A percentile compares a stretch with the other conserved stretches of the same genome.
These are phyloP conservation scores for Neurospora tetraspora DNA, from an alignment of 495 filamentous ascomycete genomes.

Conservation along the genomic window DNA sequence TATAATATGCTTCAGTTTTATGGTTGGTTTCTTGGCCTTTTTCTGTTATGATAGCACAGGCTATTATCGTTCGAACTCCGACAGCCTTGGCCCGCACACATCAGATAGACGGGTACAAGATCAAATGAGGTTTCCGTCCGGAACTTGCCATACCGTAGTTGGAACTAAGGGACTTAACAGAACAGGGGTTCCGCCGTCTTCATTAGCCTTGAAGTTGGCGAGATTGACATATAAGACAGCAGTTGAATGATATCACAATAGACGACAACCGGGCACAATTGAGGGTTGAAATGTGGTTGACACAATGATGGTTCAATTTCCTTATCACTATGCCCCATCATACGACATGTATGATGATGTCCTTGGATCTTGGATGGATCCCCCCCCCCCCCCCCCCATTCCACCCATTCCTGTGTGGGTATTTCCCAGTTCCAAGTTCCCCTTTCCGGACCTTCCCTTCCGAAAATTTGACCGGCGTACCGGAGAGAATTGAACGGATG, in stretches of 20 bases:
- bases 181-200: background rate
- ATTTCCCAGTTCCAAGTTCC: background rate
- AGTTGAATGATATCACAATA: background rate
- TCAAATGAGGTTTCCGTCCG: background rate
- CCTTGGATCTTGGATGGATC: background rate
- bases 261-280: background rate
- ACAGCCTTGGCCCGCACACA: background rate
- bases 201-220: background rate
- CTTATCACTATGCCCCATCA: background rate
- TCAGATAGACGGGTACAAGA: background rate
- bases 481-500: background rate
- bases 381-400: background rate
- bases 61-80: background rate
- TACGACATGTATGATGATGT: background rate
- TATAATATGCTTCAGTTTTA: background rate
- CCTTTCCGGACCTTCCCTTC: background rate
- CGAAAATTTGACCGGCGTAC: background rate
- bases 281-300: background rate
- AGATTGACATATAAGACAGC: background rate
- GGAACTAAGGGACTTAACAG: background rate
- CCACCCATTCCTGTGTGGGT: background rate
- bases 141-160: background rate
- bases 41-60: background rate
- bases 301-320: background rate
- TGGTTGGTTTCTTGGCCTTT: background rate